Conservation (phyloP, 257 asterid species). For the Cinchona pubescens region DNA sequence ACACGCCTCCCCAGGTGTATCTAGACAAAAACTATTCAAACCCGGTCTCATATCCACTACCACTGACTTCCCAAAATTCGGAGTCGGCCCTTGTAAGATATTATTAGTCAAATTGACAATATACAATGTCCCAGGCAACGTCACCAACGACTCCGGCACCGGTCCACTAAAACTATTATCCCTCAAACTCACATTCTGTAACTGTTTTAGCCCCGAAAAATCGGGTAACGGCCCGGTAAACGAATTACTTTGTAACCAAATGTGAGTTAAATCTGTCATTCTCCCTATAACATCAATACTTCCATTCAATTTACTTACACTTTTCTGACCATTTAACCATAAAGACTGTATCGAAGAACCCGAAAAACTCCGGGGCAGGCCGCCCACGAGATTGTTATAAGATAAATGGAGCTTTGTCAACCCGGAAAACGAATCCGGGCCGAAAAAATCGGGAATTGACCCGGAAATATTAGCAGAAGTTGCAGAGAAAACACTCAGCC, state of each 20-base stretch:
- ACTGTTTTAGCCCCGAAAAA: constrained; percentile 35
- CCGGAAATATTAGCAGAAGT: constrained; percentile 49
- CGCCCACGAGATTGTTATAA: constrained; percentile 58
- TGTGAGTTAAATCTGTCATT: constrained; percentile 48
- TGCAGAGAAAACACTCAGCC: constrained; percentile 57
- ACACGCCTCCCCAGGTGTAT: constrained; percentile 52
- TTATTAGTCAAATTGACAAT: constrained; percentile 69
- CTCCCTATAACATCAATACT: constrained; percentile 45
- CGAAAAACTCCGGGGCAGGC: constrained; percentile 51
- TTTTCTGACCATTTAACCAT: constrained; percentile 63
- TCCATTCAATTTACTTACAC: constrained; percentile 49
- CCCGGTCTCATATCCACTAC: constrained; percentile 29
- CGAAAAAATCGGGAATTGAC: constrained; percentile 54
- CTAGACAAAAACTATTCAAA: constrained; percentile 54
- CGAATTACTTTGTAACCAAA: constrained; percentile 61
- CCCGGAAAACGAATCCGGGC: constrained; percentile 39
- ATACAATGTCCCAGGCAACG: constrained; percentile 32
- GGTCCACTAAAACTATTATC: constrained; percentile 67
- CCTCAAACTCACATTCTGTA: constrained; percentile 54
- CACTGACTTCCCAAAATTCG: constrained; percentile 40
- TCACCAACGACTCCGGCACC: constrained; percentile 54
- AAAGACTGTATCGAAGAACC: constrained; percentile 46
- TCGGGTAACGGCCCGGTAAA: constrained; percentile 69
- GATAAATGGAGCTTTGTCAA: constrained; percentile 42
- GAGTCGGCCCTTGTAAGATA: constrained; percentile 64